Evolutionary conservation across 2,329 filamentous ascomycete species (phyloP), one percentile per base, ranked within the genome.

Genomic region (Neofusicoccum ribis): DNA sequence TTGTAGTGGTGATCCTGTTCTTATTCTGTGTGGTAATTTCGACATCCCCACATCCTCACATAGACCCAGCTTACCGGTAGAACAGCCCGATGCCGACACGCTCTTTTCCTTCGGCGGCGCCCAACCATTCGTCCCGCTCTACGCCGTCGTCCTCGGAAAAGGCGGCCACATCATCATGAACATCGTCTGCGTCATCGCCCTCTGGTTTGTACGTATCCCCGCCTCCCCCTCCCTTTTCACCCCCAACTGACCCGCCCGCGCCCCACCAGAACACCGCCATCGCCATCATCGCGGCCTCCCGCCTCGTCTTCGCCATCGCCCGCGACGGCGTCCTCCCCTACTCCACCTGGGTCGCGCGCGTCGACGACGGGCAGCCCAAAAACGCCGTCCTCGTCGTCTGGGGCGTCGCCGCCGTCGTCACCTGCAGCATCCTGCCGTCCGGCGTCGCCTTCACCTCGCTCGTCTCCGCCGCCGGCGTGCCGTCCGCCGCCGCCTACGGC

Each of bases 301-400:
- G 86, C n/a, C 79, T 88, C 1, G 85, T 88, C 68, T 88, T 87
- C 72, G 86, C 86, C 47, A 85, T 88, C 3, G 86, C 86, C 34
- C 81, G 86, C 51, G 86, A 88, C 69, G 85, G 85, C 41, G 84
- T 88, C 20, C 77, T 88, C 2, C 86, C 86, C 0, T 87, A 83
- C 73, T 87, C 85, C 1, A 70, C 79, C 39, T 86, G 85, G 83
- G 86, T 88, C 49, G 83, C 85, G 3, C 73, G 78, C 17, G 85
- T 88, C 2, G 79, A 78, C 8, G 74, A 80, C 8, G 77, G 81
- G 27, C 86, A 85, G 60, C 86, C 86, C 0, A 81, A 82, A 14
- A 87, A 88, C 69, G 86, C 86, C 5, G 83, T 88, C 49, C 80
- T 86, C 17, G 84, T 87, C 9, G 85, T 88, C 68, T 86, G 85